Evolutionary conservation across 1,284 basidiomycete species (phyloP), one percentile per base, ranked within the genome.

Genomic region (Fomitopsis palustris): DNA sequence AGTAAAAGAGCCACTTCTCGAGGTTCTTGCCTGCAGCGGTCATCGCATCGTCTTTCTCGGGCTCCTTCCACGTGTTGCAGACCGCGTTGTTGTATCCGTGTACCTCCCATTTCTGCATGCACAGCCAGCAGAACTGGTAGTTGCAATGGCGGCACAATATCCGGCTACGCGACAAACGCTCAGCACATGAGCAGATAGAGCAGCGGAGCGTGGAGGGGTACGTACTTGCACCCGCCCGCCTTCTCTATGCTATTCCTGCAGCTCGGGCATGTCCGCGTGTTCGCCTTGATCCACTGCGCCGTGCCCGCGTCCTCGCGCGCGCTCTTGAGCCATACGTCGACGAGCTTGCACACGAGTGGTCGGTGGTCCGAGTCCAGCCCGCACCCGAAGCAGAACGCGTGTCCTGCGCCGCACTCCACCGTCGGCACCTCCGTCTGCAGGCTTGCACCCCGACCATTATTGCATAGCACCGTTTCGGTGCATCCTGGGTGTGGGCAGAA

Each of bases 111-210:
- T 82, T 79, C 6, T 83, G 81, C 75, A 84, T 82, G 73, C 87
- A 89, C 54, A 89, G 79, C 87, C 87, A 88, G 72, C 87, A 89
- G 73, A 86, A 89, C 71, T 87, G 79, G 69, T 75, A 81, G 57
- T 78, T 77, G 72, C 84, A 86, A 67, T 84, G 81, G 64, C 82
- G 79, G 70, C 84, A 85, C 2, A 80, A 77, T 39, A 73, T 73
- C 10, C 72, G 72, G 61, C 72, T 73, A 25, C 4, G 12, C 45
- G 45, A 23, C n/a, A n/a, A 29, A 10, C 12, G 25, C 25, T 16
- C 25, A 29, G 27, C 25, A 43, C 25, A 47, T 2, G 45, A 23
- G 21, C 16, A 9, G 23, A 25, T 45, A 45, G 25, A 25, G 3
- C 14, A 16, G 35, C 10, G 35, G 35, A 14, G 12, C 8, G 8